Evolutionary conservation across 106 monocot species (phyloP), one percentile per base, ranked within the genome.

Genomic region (Dioscorea alata): DNA sequence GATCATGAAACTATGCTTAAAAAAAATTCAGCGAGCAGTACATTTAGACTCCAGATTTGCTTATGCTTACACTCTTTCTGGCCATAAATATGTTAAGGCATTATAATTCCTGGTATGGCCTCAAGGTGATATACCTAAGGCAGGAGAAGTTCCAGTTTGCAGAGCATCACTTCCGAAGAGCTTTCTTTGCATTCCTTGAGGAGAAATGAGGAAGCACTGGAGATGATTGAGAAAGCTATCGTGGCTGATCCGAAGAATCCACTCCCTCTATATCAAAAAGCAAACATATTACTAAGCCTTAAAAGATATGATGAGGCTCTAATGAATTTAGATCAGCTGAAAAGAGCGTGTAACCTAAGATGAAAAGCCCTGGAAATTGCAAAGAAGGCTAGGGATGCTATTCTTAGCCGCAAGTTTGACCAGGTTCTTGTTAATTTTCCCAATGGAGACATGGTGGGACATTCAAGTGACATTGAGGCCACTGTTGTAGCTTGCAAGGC

Each of bases 71-170:
- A 93, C 99, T 16, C 87, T 99, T 65, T 99, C 87, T 75, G 99
- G 99, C 24, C 93, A 99, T 68, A 93, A 99, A 92, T 97, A 90
- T 71, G 83, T 17, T 33, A 67, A 80, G 99, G 23, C 99, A 99
- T 82, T 99, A 93, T 64, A 99, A 99, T 62, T 75, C 93, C 9
- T 99, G 99, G 99, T 99, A 99, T 80, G 99, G 99, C 33, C 87
- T 99, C 64, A 93, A 93, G 16, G 63, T 93, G 13, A 77, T 90
- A 20, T 93, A 85, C 71, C 93, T 99, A 42, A 89, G 90, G 65
- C 99, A 99, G 69, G 99, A 99, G 75, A 99, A 93, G 75, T 99
- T 85, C 69, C 87, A 92, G 59, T 99, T 99, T 77, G 87, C 99
- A 8, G 90, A 93, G 50, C 99, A 99, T 78, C 89, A 99, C 78